A percentile compares a stretch with the other conserved stretches of the same genome.
Evolutionary conservation across 2,329 filamentous ascomycete species (phyloP).

Genomic region (Falciphora oryzae): DNA sequence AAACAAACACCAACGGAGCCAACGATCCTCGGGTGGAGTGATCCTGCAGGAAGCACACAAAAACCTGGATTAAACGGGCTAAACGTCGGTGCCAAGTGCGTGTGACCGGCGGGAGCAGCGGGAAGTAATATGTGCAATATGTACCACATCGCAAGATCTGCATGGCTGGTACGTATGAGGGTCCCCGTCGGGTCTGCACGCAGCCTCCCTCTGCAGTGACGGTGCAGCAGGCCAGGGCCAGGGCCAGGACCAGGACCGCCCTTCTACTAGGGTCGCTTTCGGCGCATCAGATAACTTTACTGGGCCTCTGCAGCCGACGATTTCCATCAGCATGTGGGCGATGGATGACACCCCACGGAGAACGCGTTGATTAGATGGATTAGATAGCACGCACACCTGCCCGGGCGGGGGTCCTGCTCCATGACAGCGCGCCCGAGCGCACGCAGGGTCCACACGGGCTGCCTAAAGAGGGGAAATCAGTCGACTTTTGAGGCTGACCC

Average conservation of each 20-base stretch:
- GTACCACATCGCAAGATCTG: neutral
- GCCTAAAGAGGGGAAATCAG: no score
- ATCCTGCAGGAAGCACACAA: no score
- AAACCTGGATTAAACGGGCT: no score
- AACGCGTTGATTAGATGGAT: conserved; percentile 12
- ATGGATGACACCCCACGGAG: neutral
- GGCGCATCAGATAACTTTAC: conserved; percentile 2
- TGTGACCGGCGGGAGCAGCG: neutral
- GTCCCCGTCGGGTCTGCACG: neutral
- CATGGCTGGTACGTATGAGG: no score
- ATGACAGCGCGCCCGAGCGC: no score
- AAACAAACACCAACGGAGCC: no score
- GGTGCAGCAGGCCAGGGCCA: neutral
- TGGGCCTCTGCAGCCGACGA: neutral
- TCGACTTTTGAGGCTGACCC: no score
- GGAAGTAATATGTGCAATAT: neutral
- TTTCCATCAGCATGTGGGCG: neutral
- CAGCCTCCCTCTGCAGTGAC: neutral
- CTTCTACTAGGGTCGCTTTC: neutral
- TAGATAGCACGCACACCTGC: conserved; percentile 5
- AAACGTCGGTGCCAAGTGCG: no score
- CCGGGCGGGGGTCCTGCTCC: no score
- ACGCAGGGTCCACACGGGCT: no score
- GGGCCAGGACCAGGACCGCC: neutral
- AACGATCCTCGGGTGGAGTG: no score